Evolutionary conservation across 371 early-diverging fungal species (phyloP).

Genomic region (Capniomyces stellatus): DNA sequence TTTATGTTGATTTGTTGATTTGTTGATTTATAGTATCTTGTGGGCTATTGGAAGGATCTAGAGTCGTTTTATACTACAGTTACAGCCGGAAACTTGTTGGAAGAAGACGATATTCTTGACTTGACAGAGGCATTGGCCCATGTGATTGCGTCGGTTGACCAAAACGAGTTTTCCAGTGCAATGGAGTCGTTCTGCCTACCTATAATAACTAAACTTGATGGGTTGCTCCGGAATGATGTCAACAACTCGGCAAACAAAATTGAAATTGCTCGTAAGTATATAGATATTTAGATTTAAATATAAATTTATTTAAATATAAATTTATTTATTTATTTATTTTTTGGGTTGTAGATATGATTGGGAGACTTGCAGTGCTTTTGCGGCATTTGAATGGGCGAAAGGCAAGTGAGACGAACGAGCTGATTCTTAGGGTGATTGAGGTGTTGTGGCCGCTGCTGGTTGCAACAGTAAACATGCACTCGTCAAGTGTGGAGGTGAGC

Average conservation of each 20-base stretch:
- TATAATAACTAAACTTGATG: conserved; percentile 46
- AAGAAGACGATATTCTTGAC: conserved; percentile 52
- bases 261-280: conserved; percentile 13
- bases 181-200: conserved; percentile 70
- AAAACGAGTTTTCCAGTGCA: conserved; percentile 35
- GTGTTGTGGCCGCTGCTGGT: conserved; percentile 61
- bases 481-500: conserved; percentile 30
- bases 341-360: neutral
- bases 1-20: neutral
- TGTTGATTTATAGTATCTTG: neutral
- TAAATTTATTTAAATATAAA: neutral
- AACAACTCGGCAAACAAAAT: conserved; percentile 9
- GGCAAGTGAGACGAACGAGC: conserved; percentile 9
- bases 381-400: conserved; percentile 14
- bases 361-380: conserved; percentile 10
- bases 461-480: conserved; percentile 29
- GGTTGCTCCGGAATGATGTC: conserved; percentile 12
- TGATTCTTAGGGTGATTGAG: conserved; percentile 36
- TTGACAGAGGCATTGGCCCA: conserved; percentile 79
- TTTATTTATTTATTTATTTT: no score
- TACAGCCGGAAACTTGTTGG: conserved; percentile 25
- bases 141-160: conserved; percentile 57
- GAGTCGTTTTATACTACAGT: neutral
- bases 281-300: conserved; percentile 5
- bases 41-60: neutral